These are phyloP conservation scores for Boletus subparvulus DNA, from an alignment of 768 basidiomycete species.

Conservation along the genomic window DNA sequence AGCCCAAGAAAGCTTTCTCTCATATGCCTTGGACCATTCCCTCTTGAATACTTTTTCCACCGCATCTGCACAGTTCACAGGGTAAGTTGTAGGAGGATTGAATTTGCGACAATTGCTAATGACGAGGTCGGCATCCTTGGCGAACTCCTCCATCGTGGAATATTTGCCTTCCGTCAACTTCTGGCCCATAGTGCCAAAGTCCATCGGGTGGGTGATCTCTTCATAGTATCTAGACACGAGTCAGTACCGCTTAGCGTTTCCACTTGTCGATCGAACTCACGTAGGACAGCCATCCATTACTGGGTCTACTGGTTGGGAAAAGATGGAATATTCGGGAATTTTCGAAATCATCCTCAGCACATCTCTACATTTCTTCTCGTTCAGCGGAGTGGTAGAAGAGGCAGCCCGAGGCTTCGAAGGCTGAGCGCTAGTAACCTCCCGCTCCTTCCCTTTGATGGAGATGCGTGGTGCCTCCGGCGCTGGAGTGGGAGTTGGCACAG, in stretches of 20 bases:
- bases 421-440: constrained; percentile 43
- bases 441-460: constrained; percentile 75
- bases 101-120: constrained; percentile 90
- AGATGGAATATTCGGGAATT: constrained; percentile 69
- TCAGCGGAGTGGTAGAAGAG: constrained; percentile 51
- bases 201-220: constrained; percentile 93
- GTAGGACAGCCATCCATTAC: constrained; percentile 84
- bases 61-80: constrained; percentile 65
- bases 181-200: constrained; percentile 75
- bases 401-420: constrained; percentile 41
- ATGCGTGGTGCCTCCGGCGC: constrained; percentile 33
- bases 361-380: constrained; percentile 82
- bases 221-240: constrained; percentile 69
- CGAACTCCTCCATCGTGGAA: constrained; percentile 77
- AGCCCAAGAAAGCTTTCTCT: constrained; percentile 67
- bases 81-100: constrained; percentile 81
- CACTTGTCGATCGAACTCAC: constrained; percentile 45
- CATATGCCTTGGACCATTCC: constrained; percentile 81
- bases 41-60: constrained; percentile 77
- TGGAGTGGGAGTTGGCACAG: constrained; percentile 18
- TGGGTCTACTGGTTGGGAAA: constrained; percentile 83
- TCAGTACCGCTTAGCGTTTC: neutral
- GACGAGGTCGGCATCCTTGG: constrained; percentile 75
- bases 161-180: constrained; percentile 73
- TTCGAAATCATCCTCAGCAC: constrained; percentile 59